Conservation (phyloP, 257 asterid genomes). For the Solanum peruvianum region DNA sequence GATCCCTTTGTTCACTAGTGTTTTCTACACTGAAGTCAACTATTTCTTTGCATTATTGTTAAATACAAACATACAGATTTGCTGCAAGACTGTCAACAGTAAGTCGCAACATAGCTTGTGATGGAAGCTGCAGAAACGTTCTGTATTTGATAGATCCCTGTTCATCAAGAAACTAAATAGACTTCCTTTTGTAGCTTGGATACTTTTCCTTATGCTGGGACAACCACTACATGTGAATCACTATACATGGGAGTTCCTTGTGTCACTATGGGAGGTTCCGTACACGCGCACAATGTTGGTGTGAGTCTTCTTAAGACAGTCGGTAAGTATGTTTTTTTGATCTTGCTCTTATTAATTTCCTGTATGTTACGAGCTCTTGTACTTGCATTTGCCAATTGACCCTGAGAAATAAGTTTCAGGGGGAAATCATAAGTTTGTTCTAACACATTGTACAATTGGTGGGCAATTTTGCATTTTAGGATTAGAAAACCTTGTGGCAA, state of each 20-base stretch:
- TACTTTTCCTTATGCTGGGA: slow-evolving; percentile 98
- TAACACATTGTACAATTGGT: neutral
- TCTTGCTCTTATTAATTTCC: neutral
- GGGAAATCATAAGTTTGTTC: neutral
- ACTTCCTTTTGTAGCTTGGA: slow-evolving; percentile 59
- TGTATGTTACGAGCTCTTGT: neutral
- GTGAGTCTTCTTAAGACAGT: slow-evolving; percentile 79
- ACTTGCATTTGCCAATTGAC: neutral
- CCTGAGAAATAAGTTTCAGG: neutral
- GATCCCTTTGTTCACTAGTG: neutral
- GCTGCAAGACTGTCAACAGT: neutral
- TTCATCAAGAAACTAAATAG: neutral
- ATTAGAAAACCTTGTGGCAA: slow-evolving; percentile 58
- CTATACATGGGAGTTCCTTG: slow-evolving; percentile 99
- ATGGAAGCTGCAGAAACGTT: neutral
- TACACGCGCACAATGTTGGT: slow-evolving; percentile 97
- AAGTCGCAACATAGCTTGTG: neutral
- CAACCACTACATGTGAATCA: slow-evolving; percentile 98
- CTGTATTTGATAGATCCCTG: neutral
- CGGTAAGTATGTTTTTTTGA: slow-evolving; percentile 33
- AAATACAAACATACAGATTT: neutral
- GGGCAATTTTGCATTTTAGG: slow-evolving; percentile 34
- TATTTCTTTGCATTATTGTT: neutral
- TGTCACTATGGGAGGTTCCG: slow-evolving; percentile 87
- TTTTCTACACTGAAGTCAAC: neutral